phyloP scores from a whole-genome alignment of 2,329 filamentous ascomycete species.

The Fusarium brevicatenulatum region DNA sequence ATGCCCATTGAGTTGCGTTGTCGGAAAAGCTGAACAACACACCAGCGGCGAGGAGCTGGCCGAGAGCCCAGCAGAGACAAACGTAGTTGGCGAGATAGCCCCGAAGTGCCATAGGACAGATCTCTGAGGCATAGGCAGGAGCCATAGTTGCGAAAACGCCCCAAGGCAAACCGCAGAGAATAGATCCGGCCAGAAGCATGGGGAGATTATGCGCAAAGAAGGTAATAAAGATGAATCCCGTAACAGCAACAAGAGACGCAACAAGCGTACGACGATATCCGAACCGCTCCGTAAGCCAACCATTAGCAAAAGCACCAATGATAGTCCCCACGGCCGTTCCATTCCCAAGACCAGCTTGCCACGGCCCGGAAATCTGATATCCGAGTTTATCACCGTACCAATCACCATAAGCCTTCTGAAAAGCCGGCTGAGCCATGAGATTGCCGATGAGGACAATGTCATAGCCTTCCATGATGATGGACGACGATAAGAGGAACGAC shows the following conservation, averaged over 20 bases:
- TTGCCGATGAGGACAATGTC: constrained; percentile 35
- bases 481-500: constrained; percentile 36
- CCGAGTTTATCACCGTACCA: constrained; percentile 36
- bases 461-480: constrained; percentile 44
- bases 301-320: constrained; percentile 39
- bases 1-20: constrained; percentile 48
- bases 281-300: constrained; percentile 31
- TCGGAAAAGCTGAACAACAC: constrained; percentile 32
- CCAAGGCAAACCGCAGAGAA: constrained; percentile 57
- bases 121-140: constrained; percentile 57
- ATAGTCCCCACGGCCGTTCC: constrained; percentile 30
- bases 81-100: constrained; percentile 55
- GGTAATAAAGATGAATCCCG: constrained; percentile 45
- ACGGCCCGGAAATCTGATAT: constrained; percentile 33
- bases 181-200: constrained; percentile 56
- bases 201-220: constrained; percentile 50
- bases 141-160: constrained; percentile 56
- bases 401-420: constrained; percentile 35
- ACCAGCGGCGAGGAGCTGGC: constrained; percentile 52
- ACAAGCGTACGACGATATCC: constrained; percentile 58
- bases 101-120: constrained; percentile 54
- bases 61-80: constrained; percentile 56
- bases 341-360: constrained; percentile 14
- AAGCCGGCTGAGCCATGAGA: constrained; percentile 39
- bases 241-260: constrained; percentile 53